These are phyloP conservation scores for Globisporangium lucens DNA, from an alignment of 352 stramenopile genomes.

Conservation along the genomic window DNA sequence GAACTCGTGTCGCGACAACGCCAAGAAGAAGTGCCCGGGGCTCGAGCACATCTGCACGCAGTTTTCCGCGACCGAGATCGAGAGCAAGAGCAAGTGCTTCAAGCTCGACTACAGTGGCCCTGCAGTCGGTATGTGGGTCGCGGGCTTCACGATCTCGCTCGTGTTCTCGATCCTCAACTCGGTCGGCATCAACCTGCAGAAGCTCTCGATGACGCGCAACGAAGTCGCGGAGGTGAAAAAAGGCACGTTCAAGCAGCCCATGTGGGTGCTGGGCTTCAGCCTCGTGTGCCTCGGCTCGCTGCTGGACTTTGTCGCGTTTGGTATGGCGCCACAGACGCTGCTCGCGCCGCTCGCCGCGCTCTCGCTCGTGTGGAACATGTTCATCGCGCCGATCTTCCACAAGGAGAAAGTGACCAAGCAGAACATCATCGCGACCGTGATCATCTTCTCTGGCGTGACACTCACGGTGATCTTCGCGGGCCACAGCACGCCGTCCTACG, in stretches of 20 bases:
- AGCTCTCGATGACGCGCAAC: conserved; percentile 84
- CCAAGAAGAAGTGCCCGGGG: conserved; percentile 60
- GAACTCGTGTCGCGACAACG: conserved; percentile 56
- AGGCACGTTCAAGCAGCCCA: conserved; percentile 76
- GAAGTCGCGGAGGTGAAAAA: conserved; percentile 63
- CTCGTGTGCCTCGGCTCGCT: conserved; percentile 82
- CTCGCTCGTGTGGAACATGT: conserved; percentile 91
- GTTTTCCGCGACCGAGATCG: conserved; percentile 40
- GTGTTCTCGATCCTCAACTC: conserved; percentile 88
- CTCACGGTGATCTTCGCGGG: conserved; percentile 88
- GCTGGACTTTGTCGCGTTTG: conserved; percentile 90
- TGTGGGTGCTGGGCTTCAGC: conserved; percentile 87
- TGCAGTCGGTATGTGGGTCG: conserved; percentile 80
- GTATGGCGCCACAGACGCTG: conserved; percentile 88
- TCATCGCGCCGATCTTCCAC: conserved; percentile 89
- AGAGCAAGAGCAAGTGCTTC: conserved; percentile 77
- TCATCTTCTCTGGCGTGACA: conserved; percentile 89
- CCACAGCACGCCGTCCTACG: conserved; percentile 83
- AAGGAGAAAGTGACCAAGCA: conserved; percentile 82
- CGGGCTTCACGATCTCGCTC: conserved; percentile 84
- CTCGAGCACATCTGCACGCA: conserved; percentile 55
- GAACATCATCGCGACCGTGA: conserved; percentile 79
- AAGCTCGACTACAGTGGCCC: conserved; percentile 70
- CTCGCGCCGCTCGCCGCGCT: conserved; percentile 86
- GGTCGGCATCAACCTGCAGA: conserved; percentile 90